Base-by-base conservation (phyloP, 2,329 filamentous ascomycete species). In the Botryotinia convoluta region DNA sequence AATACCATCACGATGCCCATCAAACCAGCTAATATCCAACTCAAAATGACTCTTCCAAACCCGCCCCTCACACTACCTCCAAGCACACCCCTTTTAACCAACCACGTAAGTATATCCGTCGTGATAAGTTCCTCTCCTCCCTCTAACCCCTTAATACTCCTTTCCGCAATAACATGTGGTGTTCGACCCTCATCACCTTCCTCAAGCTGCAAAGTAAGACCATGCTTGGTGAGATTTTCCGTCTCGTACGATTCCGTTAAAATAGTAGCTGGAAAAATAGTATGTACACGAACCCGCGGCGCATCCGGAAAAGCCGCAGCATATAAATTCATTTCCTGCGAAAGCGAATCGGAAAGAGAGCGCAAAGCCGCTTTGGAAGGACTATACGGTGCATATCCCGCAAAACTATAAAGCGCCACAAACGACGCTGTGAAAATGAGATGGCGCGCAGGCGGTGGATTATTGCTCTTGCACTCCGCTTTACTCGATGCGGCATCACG, bases 371-470 rank as follows among this genome's bases (percentile, higher is more conserved):
- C 90, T 84, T 98, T 98, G 73, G 92, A 87, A 6, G 94, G 93
- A 0, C 90, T 88, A 82, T 98, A 98, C 0, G 93, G 88, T 0
- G 86, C 87, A 82, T 98, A 98, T 37, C 95, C 95, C 18, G 91
- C 88, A 60, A 97, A 83, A 32, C 92, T 89, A 77, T 91, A 90
- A 77, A 97, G 91, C 4, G 92, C 91, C 42, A 91, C 83, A 14
- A 91, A 87, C 29, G 92, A 95, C 14, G 91, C 90, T 0, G 95
- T 98, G 83, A 98, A 92, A 81, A 98, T 89, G 77, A 98, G 87
- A 82, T 97, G 95, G 72, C 85, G 75, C 16, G 48, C 65, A 29
- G 65, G 32, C 1, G 65, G 48, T 87, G 29, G 9, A 29, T 3
- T 37, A 48, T 10, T 44, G 7, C 44, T 45, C 14, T 48, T 16